phyloP scores from a whole-genome alignment of 225 moss, liverwort and hornwort genomes.

The Polytrichum formosum region DNA sequence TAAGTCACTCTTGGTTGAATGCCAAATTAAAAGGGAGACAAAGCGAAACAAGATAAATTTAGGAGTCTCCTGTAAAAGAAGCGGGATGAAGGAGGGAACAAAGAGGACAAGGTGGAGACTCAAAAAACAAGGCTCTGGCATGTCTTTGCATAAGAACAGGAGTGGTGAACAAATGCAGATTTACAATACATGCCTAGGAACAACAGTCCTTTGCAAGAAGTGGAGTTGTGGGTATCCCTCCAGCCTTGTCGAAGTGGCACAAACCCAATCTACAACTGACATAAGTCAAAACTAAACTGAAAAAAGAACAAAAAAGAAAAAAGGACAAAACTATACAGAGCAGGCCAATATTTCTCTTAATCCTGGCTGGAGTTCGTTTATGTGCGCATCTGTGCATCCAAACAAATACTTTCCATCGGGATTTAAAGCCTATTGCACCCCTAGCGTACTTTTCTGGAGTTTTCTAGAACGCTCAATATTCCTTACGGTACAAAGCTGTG shows the following conservation, averaged over 20 bases:
- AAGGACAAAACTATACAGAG: slow-evolving; percentile 1
- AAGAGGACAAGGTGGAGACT: too few relatives aligned
- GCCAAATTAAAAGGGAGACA: too few relatives aligned
- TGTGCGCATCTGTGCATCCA: slow-evolving; percentile 14
- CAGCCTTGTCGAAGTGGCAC: slow-evolving; percentile 18
- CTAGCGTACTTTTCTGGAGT: background rate
- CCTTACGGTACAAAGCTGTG: slow-evolving; percentile 36
- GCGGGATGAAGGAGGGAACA: too few relatives aligned
- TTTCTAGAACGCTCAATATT: slow-evolving; percentile 19
- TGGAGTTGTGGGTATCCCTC: too few relatives aligned
- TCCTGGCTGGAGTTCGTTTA: slow-evolving; percentile 13
- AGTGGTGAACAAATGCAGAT: too few relatives aligned
- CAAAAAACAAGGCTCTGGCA: too few relatives aligned
- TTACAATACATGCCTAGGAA: too few relatives aligned
- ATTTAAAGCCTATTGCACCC: slow-evolving; percentile 8
- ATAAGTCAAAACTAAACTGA: too few relatives aligned
- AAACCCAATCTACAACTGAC: slow-evolving; percentile 7
- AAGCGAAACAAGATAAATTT: too few relatives aligned
- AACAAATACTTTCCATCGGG: slow-evolving; percentile 9
- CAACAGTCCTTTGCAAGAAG: slow-evolving; percentile 6
- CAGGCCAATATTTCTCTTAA: background rate
- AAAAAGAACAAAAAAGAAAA: background rate
- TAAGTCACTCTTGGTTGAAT: too few relatives aligned
- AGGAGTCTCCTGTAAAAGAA: too few relatives aligned
- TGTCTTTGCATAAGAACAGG: too few relatives aligned